Evolutionary conservation across 768 basidiomycete genomes (phyloP).

Genomic region (Gloeopeniophorella convolvens): DNA sequence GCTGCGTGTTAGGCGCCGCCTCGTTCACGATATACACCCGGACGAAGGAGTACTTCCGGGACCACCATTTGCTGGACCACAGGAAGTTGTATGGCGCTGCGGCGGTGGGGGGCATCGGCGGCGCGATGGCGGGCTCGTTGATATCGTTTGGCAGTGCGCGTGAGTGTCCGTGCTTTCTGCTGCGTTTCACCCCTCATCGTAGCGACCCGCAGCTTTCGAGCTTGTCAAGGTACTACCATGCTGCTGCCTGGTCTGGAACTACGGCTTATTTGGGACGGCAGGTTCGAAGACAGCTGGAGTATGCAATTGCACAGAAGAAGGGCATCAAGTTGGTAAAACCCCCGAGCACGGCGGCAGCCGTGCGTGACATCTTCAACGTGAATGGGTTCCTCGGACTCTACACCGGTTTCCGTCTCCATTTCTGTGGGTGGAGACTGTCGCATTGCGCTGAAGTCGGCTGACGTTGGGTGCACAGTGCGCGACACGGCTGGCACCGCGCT

Average conservation of each 20-base stretch:
- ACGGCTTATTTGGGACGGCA: constrained; percentile 25
- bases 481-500: constrained; percentile 86
- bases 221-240: constrained; percentile 74
- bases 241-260: background rate
- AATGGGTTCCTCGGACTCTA: constrained; percentile 66
- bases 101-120: constrained; percentile 68
- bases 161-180: constrained; percentile 37
- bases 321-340: constrained; percentile 66
- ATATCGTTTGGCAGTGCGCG: constrained; percentile 88
- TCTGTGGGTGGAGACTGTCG: constrained; percentile 41
- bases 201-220: constrained; percentile 64
- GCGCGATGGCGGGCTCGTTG: constrained; percentile 81
- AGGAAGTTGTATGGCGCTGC: constrained; percentile 64
- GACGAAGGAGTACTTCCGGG: constrained; percentile 68
- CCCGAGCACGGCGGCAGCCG: constrained; percentile 72
- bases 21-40: constrained; percentile 88
- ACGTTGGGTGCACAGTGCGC: constrained; percentile 49
- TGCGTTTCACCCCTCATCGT: background rate
- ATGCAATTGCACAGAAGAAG: constrained; percentile 78
- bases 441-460: constrained; percentile 4
- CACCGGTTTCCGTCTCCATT: constrained; percentile 84
- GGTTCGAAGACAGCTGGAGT: constrained; percentile 90
- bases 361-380: constrained; percentile 65
- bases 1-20: constrained; percentile 56
- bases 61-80: constrained; percentile 51